Conservation (phyloP, 2,329 filamentous ascomycete genomes). For the Colletotrichum sp. region DNA sequence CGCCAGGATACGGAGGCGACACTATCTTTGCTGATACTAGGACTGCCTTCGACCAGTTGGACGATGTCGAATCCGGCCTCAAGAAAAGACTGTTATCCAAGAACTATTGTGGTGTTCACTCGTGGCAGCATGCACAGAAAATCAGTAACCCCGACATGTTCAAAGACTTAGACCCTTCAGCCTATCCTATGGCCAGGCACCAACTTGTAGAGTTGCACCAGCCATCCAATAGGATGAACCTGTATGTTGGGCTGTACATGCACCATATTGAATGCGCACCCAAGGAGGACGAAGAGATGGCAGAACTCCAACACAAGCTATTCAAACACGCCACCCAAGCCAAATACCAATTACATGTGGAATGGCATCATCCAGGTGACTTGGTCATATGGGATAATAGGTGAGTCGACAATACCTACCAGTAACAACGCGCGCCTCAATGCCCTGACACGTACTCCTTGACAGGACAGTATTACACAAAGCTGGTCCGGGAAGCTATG, state of each 20-base stretch:
- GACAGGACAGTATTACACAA: conserved; percentile 53
- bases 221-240: conserved; percentile 52
- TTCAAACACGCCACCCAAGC: conserved; percentile 50
- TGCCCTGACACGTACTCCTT: neutral
- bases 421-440: too few species aligned
- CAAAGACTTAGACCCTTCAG: conserved; percentile 43
- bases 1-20: conserved; percentile 49
- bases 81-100: conserved; percentile 37
- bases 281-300: conserved; percentile 36
- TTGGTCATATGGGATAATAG: conserved; percentile 67
- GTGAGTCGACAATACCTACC: conserved; percentile 7
- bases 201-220: conserved; percentile 56
- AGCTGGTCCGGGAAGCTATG: conserved; percentile 44
- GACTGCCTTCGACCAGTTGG: conserved; percentile 52
- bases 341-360: conserved; percentile 49
- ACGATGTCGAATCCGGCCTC: conserved; percentile 27
- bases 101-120: conserved; percentile 52
- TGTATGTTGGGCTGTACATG: conserved; percentile 58
- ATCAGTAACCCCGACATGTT: conserved; percentile 54
- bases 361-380: conserved; percentile 55
- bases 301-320: conserved; percentile 40
- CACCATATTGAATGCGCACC: conserved; percentile 52
- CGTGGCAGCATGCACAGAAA: conserved; percentile 58
- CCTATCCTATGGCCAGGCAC: conserved; percentile 47
- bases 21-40: conserved; percentile 60